Base-by-base conservation (phyloP, 345 rosid genomes). In the Melaleuca alternifolia region DNA sequence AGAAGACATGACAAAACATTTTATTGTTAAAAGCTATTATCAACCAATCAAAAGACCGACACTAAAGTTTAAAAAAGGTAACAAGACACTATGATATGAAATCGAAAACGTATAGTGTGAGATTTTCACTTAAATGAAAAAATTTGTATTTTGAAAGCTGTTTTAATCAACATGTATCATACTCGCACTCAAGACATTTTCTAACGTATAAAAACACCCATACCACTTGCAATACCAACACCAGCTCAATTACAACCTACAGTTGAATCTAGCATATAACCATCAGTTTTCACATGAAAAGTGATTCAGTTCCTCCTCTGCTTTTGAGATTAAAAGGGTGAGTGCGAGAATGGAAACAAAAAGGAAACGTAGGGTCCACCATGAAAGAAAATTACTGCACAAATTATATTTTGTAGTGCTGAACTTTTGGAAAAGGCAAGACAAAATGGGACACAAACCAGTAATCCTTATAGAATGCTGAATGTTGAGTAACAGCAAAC, bases 381-480 rank as follows among this genome's bases (percentile, higher is more conserved):
- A 2, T 9, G 46, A 71, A 33, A 33, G 7, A 71, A 71, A 9
- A 18, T 16, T 33, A 65, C 23, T 5, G 7, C 26, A 71, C 46
- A 16, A 1, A 4, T 65, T 0, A 33, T 33, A 4, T 16, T 56
- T 62, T 2, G 20, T 18, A 9, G 7, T 33, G 18, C 48, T 37
- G 0, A 51, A 85, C 10, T 30, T 52, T 37, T 10, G 79, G 6
- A 53, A 77, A 86, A 83, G 62, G 26, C 5, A 20, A 87, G 79
- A 86, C 6, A 33, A 20, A 54, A n/a, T 37, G 37, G 59, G 50
- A 62, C 76, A 16, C 89, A 10, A 82, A 97, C 99, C 94, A 97
- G 88, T 86, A 97, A 87, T 88, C 97, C 98, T 91, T 95, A 98
- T 1, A 99, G 99, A 65, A 96, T 79, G 99, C 99, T 61, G 99